Evolutionary conservation across 345 rosid species (phyloP).

Genomic region (Sisymbrium irio): DNA sequence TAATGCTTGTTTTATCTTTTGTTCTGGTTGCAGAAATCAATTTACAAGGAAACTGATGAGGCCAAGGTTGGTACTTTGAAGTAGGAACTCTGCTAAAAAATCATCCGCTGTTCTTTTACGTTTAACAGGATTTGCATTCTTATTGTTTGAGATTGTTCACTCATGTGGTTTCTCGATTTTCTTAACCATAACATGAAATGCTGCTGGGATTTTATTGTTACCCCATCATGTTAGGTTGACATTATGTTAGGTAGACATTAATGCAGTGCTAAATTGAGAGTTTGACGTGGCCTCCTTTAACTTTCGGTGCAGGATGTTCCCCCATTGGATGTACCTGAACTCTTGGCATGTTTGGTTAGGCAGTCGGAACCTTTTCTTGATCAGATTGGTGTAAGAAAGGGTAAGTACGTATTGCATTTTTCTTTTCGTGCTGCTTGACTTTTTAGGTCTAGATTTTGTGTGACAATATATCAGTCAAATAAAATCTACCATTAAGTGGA

Average conservation of each 20-base stretch:
- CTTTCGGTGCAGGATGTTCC: constrained; percentile 59
- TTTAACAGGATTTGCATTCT: neutral
- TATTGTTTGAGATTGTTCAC: neutral
- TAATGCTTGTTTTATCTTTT: constrained; percentile 15
- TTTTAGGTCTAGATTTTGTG: neutral
- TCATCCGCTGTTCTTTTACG: neutral
- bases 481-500: neutral
- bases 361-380: constrained; percentile 91
- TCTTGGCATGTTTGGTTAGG: constrained; percentile 83
- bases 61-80: constrained; percentile 60
- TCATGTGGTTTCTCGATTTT: neutral
- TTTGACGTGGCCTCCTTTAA: constrained; percentile 9
- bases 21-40: constrained; percentile 64
- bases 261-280: neutral
- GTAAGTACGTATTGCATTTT: constrained; percentile 34
- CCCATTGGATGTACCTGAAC: constrained; percentile 83
- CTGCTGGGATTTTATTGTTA: neutral
- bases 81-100: neutral
- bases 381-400: constrained; percentile 84
- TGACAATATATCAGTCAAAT: neutral
- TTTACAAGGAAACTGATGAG: constrained; percentile 72
- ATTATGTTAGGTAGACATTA: neutral
- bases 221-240: no score
- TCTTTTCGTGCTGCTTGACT: neutral
- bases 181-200: neutral